Evolutionary conservation across 208 protist genomes (phyloP), one percentile per base, ranked within the genome.

Genomic region (Lotmaria passim): DNA sequence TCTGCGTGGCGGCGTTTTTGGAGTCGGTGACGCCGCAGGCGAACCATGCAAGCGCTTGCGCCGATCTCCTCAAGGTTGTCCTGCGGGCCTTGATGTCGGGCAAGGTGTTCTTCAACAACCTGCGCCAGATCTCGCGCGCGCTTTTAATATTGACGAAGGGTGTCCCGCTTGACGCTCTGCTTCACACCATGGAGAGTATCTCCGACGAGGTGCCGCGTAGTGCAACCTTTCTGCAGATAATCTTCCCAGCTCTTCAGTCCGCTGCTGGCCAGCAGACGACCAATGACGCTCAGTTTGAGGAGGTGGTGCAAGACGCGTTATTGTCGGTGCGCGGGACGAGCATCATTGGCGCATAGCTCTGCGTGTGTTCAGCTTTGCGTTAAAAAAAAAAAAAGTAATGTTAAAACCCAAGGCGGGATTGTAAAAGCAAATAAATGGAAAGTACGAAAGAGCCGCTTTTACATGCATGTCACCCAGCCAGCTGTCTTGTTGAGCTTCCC

Each of bases 1-100:
- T 77, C 1, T 74, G 43, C 34, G 83, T 91, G 12, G 80, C 78
- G 31, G 39, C 73, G 12, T 91, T 75, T 53, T 43, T 90, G 46
- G 69, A 78, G 58, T 51, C 46, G 24, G 55, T 44, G 17, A 63
- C 51, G 23, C 61, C 41, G 7, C 73, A 30, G 31, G 39, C 24
- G 17, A 69, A 41, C 46, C 47, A 68, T 44, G 34, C 63, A 38
- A 79, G 56, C 52, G 63, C 73, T 28, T 83, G 62, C 34, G 33
- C 46, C 3, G 55, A 78, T 10, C 44, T 83, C n/a, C 58, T 87
- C 23, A 53, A 43, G 12, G 64, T 81, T 21, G 52, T 84, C 23
- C 56, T 87, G 53, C 61, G 65, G 14, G 65, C 69, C 2, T 34
- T 87, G 28, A 56, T 66, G 3, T 70, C 71, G 2, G 71, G 78